Evolutionary conservation across 495 filamentous ascomycete genomes (phyloP), one percentile per base, ranked within the genome.

Genomic region (Aspergillus indologenus): DNA sequence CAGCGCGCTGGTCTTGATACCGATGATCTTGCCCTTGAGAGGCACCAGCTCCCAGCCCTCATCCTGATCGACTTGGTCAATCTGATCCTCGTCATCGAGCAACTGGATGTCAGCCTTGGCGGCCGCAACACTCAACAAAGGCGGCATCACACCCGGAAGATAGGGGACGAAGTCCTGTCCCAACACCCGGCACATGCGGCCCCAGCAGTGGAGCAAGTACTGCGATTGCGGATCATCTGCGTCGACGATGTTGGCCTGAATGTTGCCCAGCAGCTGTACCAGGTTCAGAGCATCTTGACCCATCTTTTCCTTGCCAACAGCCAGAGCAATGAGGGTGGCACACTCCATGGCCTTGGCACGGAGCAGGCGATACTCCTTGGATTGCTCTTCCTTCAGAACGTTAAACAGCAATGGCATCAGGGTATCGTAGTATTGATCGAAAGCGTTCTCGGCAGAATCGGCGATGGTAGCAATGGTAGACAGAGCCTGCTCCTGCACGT

Each of bases 271-370:
- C 17, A 96, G 81, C 63, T 95, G 84, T 23, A 98, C 92, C 29
- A 99, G 78, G 44, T 83, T 84, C 71, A 93, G 72, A 5, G 93
- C 93, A 74, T 99, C 93, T 56, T 80, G 75, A 17, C 90, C 93
- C 73, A 99, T 90, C 60, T 89, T 90, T 69, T 91, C 87, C 73
- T 92, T 91, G 22, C 95, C 94, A 57, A 99, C 95, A 15, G 95
- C 95, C 29, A 99, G 77, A 8, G 95, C 93, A 68, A 99, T 98
- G 45, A 99, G 75, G 15, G 95, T 98, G 31, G 95, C 95, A 72
- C 95, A 99, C 77, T 99, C 95, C 95, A 99, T 99, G 11, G 95
- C 95, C 79, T 99, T 99, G 15, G 95, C 93, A 61, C 92, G 85
- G 24, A 99, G 83, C 26, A 98, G 72, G 45, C 95, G 82, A 71